Percentiles rank a stretch among this genome's conserved stretches.
Evolutionary conservation across 83 land plant species (phyloP).

Genomic region (Diphasiastrum complanatum): DNA sequence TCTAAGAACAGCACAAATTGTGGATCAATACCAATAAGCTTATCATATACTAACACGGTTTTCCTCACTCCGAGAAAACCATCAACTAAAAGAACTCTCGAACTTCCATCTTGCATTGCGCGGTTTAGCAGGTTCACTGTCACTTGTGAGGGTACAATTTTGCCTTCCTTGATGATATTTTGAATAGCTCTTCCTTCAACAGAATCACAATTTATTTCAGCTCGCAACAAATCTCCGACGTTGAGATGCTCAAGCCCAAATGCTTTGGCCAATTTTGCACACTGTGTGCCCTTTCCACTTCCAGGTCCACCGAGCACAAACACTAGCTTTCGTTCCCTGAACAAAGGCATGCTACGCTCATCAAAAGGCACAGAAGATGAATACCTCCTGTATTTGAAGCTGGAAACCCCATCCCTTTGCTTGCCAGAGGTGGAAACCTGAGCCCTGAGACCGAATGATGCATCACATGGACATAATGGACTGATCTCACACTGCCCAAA

Average conservation of each 20-base stretch:
- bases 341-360: too few relatives aligned
- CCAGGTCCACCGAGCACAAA: conserved; percentile 89
- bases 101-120: conserved; percentile 56
- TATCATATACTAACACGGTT: conserved; percentile 71
- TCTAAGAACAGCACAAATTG: conserved; percentile 64
- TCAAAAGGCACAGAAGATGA: too few relatives aligned
- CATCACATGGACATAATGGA: too few relatives aligned
- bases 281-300: conserved; percentile 76
- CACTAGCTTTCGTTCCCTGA: too few relatives aligned
- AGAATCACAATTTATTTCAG: conserved; percentile 77
- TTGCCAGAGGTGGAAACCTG: too few relatives aligned
- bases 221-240: conserved; percentile 70
- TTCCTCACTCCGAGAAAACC: conserved; percentile 81
- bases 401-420: too few relatives aligned
- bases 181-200: conserved; percentile 64
- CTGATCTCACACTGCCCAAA: too few relatives aligned
- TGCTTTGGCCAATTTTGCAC: conserved; percentile 54
- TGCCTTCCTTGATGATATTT: conserved; percentile 76
- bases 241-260: conserved; percentile 67
- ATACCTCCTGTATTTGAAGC: too few relatives aligned
- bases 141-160: conserved; percentile 79
- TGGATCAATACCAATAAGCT: conserved; percentile 57
- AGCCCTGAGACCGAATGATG: too few relatives aligned
- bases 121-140: conserved; percentile 62
- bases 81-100: conserved; percentile 69